Conservation (phyloP, 352 stramenopile genomes). For the Peronosclerospora sorghi region DNA sequence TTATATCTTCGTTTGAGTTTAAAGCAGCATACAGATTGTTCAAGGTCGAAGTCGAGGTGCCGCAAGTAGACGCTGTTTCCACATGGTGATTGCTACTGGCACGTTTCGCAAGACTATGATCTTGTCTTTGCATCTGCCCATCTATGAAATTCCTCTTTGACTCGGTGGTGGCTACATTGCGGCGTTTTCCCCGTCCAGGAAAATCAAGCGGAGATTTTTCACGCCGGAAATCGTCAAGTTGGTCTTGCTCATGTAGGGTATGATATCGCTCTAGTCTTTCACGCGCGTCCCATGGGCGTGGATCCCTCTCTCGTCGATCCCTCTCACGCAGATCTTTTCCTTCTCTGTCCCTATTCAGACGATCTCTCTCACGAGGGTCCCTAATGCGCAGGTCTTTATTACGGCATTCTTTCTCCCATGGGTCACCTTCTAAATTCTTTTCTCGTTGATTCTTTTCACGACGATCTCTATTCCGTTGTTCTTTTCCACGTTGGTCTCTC, state of each 20-base stretch:
- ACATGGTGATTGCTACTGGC: slow-evolving; percentile 8
- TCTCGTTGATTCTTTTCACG: slow-evolving; percentile 7
- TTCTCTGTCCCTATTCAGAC: slow-evolving; percentile 2
- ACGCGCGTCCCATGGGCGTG: neutral
- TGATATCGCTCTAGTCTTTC: slow-evolving; percentile 6
- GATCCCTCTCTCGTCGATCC: slow-evolving; percentile 5
- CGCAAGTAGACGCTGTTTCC: slow-evolving; percentile 21
- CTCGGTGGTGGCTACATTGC: slow-evolving; percentile 3
- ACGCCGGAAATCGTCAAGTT: slow-evolving; percentile 7
- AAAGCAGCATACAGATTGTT: slow-evolving; percentile 21
- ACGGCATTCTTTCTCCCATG: slow-evolving; percentile 2
- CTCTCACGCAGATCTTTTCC: slow-evolving; percentile 4
- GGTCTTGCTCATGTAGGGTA: slow-evolving; percentile 15
- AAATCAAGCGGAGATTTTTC: slow-evolving; percentile 8
- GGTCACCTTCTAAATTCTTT: slow-evolving; percentile 2
- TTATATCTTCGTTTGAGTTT: slow-evolving; percentile 10
- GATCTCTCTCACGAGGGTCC: slow-evolving; percentile 2
- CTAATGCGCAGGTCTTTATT: slow-evolving; percentile 1
- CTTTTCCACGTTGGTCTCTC: slow-evolving; percentile 3
- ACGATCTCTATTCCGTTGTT: slow-evolving; percentile 3
- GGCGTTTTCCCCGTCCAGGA: slow-evolving; percentile 10
- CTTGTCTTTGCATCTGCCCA: slow-evolving; percentile 11
- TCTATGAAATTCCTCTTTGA: slow-evolving; percentile 6
- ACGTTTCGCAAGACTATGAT: slow-evolving; percentile 6
- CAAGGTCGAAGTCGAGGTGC: slow-evolving; percentile 23